Base-by-base conservation (phyloP, 2,329 filamentous ascomycete species). In the Nothopassalora personata region DNA sequence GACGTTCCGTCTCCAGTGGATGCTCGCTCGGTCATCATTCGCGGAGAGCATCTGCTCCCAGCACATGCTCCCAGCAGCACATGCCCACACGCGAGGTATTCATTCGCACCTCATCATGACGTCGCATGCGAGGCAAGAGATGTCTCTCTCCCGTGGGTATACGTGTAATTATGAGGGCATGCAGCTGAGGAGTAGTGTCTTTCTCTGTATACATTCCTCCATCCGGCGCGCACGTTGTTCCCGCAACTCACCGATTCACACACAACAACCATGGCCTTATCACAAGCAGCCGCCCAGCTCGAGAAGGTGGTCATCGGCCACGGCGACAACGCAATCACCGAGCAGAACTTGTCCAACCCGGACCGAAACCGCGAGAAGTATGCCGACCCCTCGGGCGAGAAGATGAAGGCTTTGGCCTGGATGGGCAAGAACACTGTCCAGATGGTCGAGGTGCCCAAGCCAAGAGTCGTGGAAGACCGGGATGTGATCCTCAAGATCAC, bases 401-500 rank as follows among this genome's bases (percentile, higher is more conserved):
- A 75, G 15, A 72, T 96, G 88, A 88, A 90, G 73, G 91, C 91
- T 0, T 75, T 95, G 13, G 83, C 83, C 1, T 96, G 91, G 91
- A 85, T 88, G 74, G 88, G 89, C 54, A 94, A 93, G 79, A 89
- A 91, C 68, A 83, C 79, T 31, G 89, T 96, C 50, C 76, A 88
- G 69, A 79, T 95, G 18, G 80, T 86, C 52, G 83, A 90, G 34
- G 83, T 83, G 5, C 82, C 87, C 0, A 87, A 86, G 66, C 90
- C 91, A 2, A 85, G 81, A 67, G 80, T 94, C 31, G 72, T 93
- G 28, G 89, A 94, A 71, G 81, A 85, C 47, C 77, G 78, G 54
- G 91, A 95, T 70, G 89, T 92, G 10, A 91, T 96, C 60, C 78
- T 94, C 65, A 91, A 87, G 70, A 83, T 96, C 34, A 95, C 84